Evolutionary conservation across 176 grass and related monocot species (phyloP), one percentile per base, ranked within the genome.

Genomic region (Poa pratensis): DNA sequence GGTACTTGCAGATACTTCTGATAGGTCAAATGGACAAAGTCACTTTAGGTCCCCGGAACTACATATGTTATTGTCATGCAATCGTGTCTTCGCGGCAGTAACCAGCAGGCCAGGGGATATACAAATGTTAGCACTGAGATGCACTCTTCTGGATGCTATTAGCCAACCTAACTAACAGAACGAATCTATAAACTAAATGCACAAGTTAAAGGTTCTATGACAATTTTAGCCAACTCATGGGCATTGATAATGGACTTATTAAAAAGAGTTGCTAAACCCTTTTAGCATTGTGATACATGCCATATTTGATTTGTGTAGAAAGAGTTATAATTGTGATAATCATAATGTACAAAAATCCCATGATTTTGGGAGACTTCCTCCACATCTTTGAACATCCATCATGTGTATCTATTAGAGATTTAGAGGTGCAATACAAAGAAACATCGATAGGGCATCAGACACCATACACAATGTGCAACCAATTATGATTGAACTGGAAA

Each of bases 211-310:
- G 22, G 69, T 46, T 48, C 15, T 50, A 28, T 74, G 71, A 11
- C 24, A 49, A 48, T 73, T 72, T 73, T 73, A 73, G 45, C 20
- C 37, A 72, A 72, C 35, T 45, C 40, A 15, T 24, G n/a, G 42
- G 69, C 40, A 45, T 71, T 22, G 37, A 71, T 73, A 48, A 26
- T 23, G 45, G 45, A 73, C 22, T n/a, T 26, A 23, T 73, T 46
- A 27, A 27, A 50, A 28, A 50, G 24, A 74, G 45, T 50, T 74
- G 23, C 23, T 64, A 18, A 48, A 16, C 52, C 27, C 22, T 9
- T 78, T 78, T 78, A 77, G 5, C 55, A 79, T 63, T 79, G 77
- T 59, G 46, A 79, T 48, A 48, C 37, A 64, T 26, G 35, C 55
- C 39, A 76, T 37, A 15, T 34, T 46, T 62, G 15, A 46, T 79